A percentile compares a stretch with the other conserved stretches of the same genome.
Evolutionary conservation across 768 basidiomycete genomes (phyloP).

Genomic region (Asterophora lycoperdoides): DNA sequence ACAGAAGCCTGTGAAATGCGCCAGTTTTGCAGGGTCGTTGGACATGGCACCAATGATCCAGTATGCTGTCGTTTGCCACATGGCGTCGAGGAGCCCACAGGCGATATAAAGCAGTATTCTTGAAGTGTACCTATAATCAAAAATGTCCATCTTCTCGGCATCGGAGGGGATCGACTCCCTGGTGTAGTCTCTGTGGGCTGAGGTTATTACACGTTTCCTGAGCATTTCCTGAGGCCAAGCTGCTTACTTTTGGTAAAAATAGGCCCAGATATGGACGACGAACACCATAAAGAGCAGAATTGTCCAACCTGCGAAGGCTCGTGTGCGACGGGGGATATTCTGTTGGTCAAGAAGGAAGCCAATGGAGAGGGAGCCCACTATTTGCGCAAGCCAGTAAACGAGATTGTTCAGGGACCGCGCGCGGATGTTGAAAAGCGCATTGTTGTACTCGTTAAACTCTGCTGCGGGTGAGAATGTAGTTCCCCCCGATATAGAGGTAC

Average conservation of each 20-base stretch:
- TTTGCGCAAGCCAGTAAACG: constrained; percentile 78
- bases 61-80: constrained; percentile 84
- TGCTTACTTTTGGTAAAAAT: constrained; percentile 63
- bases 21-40: constrained; percentile 75
- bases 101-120: constrained; percentile 63
- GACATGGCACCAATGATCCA: constrained; percentile 87
- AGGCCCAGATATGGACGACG: constrained; percentile 70
- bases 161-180: constrained; percentile 41
- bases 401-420: constrained; percentile 73
- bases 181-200: constrained; percentile 47
- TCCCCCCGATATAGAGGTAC: constrained; percentile 19
- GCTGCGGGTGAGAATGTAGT: constrained; percentile 7
- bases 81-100: constrained; percentile 72
- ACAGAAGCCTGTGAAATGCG: constrained; percentile 82
- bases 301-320: constrained; percentile 68
- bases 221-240: too few species aligned
- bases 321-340: constrained; percentile 53
- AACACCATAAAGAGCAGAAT: constrained; percentile 63
- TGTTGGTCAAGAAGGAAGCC: constrained; percentile 63
- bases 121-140: constrained; percentile 48
- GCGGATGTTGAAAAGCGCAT: constrained; percentile 76
- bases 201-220: neutral
- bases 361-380: constrained; percentile 68
- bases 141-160: constrained; percentile 54
- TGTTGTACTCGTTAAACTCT: constrained; percentile 82